phyloP scores from a whole-genome alignment of 768 basidiomycete species.

The Rhizopogon sp. region DNA sequence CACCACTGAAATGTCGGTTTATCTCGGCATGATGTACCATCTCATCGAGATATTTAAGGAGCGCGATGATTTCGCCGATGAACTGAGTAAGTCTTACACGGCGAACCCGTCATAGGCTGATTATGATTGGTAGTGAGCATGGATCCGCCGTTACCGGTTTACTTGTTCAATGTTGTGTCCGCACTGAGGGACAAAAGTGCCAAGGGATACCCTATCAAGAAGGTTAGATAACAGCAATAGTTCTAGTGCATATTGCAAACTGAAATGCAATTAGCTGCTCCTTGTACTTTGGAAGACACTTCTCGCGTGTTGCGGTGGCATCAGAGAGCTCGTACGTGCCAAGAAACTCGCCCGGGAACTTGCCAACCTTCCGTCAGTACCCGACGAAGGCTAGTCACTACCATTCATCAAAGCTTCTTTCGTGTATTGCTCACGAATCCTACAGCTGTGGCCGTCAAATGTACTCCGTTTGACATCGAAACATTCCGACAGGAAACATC shows the following conservation, averaged over 20 bases:
- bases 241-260: not conserved
- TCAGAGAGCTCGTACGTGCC: constrained; percentile 78
- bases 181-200: constrained; percentile 89
- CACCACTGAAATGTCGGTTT: constrained; percentile 88
- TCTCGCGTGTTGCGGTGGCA: constrained; percentile 88
- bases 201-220: constrained; percentile 96
- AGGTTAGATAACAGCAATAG: constrained; percentile 41
- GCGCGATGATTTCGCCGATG: constrained; percentile 93
- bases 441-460: constrained; percentile 70
- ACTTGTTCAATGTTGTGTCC: constrained; percentile 87
- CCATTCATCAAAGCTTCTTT: constrained; percentile 6
- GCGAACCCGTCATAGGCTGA: constrained; percentile 5
- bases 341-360: constrained; percentile 85
- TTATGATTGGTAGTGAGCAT: constrained; percentile 69
- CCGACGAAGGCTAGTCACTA: constrained; percentile 39
- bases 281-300: constrained; percentile 94
- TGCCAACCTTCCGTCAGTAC: constrained; percentile 58
- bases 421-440: not conserved
- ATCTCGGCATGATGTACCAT: constrained; percentile 93
- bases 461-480: constrained; percentile 87
- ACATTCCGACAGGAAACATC: constrained; percentile 86
- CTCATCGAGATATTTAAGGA: constrained; percentile 90
- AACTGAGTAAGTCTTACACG: constrained; percentile 69
- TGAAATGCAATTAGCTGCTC: constrained; percentile 54
- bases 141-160: constrained; percentile 91